These are phyloP conservation scores for Dryas integrifolia DNA, from an alignment of 331 rosid species.

Conservation along the genomic window DNA sequence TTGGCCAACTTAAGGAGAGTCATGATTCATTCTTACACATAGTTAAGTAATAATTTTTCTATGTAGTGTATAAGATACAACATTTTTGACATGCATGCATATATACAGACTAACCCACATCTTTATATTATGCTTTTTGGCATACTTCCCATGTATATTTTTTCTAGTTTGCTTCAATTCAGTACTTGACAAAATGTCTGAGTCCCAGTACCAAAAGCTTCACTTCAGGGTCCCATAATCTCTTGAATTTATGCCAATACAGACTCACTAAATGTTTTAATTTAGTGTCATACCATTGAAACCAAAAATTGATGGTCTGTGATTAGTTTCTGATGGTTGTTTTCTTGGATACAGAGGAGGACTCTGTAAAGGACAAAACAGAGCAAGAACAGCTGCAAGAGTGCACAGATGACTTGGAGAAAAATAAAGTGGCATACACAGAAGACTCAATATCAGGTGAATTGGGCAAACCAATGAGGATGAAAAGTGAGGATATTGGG, in stretches of 20 bases:
- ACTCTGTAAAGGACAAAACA: slow-evolving; percentile 62
- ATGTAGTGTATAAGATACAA: too few relatives aligned
- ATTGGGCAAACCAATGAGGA: slow-evolving; percentile 34
- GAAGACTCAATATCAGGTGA: slow-evolving; percentile 47
- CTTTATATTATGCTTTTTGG: background rate
- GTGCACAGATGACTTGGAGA: slow-evolving; percentile 52
- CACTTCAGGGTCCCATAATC: background rate
- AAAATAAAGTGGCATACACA: slow-evolving; percentile 40
- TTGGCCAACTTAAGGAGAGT: too few relatives aligned
- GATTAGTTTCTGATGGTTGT: slow-evolving; percentile 2
- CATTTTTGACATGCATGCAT: background rate
- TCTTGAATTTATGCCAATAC: background rate
- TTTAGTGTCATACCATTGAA: background rate
- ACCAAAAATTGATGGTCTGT: background rate
- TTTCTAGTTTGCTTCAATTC: background rate
- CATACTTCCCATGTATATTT: background rate
- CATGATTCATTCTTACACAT: too few relatives aligned
- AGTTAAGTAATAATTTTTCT: too few relatives aligned
- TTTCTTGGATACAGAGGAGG: slow-evolving; percentile 59
- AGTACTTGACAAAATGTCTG: background rate
- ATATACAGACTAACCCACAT: background rate
- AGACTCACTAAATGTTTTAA: background rate
- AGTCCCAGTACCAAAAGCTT: background rate
- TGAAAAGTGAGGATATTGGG: slow-evolving; percentile 51
- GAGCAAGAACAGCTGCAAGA: slow-evolving; percentile 63